A percentile compares a stretch with the other conserved stretches of the same genome.
Evolutionary conservation across 768 basidiomycete genomes (phyloP).

Genomic region (Naganishia friedmannii): DNA sequence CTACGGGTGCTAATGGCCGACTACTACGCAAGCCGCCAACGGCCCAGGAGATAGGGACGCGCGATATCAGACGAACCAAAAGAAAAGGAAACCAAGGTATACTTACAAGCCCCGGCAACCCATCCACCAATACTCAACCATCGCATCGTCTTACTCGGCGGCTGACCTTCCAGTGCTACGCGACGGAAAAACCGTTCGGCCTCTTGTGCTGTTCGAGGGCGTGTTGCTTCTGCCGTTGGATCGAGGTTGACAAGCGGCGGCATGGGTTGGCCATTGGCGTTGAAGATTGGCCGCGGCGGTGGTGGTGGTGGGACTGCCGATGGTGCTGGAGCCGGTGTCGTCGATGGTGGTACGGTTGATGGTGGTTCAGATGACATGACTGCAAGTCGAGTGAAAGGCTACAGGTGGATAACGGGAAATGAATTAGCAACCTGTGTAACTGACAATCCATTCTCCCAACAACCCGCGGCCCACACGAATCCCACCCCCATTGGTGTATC

Average conservation of each 20-base stretch:
- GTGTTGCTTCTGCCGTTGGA: not conserved
- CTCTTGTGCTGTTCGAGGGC: constrained; percentile 22
- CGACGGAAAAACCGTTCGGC: constrained; percentile 25
- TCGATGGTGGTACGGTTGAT: not conserved
- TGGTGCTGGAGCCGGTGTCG: not conserved
- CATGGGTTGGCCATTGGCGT: not conserved
- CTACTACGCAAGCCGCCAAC: not conserved
- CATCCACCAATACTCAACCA: constrained; percentile 29
- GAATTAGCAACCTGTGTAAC: not conserved
- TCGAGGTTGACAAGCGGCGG: not conserved
- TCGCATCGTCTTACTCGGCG: constrained; percentile 16
- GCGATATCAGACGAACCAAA: not conserved
- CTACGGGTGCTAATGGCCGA: not conserved
- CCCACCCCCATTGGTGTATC: not conserved
- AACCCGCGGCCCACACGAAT: not conserved
- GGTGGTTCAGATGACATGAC: constrained; percentile 2
- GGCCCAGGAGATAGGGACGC: not conserved
- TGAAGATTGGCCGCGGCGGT: not conserved
- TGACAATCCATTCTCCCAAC: no score
- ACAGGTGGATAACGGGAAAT: not conserved
- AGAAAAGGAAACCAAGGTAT: not conserved
- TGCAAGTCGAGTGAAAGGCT: not conserved
- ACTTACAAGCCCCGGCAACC: constrained; percentile 26
- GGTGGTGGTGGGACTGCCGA: not conserved
- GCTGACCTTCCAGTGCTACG: constrained; percentile 15